Percentiles rank a stretch among this genome's conserved stretches.
phyloP scores from a whole-genome alignment of 83 land plant genomes.

The Thuja plicata region DNA sequence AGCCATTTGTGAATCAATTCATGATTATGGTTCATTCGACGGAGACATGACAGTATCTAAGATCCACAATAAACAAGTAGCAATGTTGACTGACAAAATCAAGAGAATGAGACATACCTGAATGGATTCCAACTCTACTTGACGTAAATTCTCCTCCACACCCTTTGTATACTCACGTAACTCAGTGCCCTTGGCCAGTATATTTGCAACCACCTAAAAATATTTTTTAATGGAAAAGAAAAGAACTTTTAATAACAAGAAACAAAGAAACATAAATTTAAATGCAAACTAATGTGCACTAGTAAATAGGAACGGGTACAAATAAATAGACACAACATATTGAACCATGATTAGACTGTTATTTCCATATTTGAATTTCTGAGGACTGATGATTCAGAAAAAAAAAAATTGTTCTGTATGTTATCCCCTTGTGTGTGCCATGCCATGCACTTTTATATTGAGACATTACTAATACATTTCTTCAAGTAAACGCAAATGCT shows the following conservation, averaged over 20 bases:
- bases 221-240: background rate
- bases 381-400: background rate
- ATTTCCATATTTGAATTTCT: background rate
- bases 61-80: background rate
- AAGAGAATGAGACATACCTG: conserved; percentile 54
- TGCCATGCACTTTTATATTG: background rate
- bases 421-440: background rate
- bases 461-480: background rate
- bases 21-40: too few species aligned
- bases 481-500: background rate
- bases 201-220: conserved; percentile 77
- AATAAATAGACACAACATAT: background rate
- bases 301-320: background rate
- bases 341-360: background rate
- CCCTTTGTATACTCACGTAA: conserved; percentile 85
- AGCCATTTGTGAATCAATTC: too few species aligned
- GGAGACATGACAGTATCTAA: too few species aligned
- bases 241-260: background rate
- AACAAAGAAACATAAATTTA: background rate
- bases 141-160: conserved; percentile 92
- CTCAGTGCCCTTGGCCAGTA: conserved; percentile 87
- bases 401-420: background rate
- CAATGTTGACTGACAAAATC: background rate
- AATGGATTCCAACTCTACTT: conserved; percentile 93
- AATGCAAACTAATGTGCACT: background rate